Conservation (phyloP, 2,329 filamentous ascomycete genomes). For the Onygenales sp. region DNA sequence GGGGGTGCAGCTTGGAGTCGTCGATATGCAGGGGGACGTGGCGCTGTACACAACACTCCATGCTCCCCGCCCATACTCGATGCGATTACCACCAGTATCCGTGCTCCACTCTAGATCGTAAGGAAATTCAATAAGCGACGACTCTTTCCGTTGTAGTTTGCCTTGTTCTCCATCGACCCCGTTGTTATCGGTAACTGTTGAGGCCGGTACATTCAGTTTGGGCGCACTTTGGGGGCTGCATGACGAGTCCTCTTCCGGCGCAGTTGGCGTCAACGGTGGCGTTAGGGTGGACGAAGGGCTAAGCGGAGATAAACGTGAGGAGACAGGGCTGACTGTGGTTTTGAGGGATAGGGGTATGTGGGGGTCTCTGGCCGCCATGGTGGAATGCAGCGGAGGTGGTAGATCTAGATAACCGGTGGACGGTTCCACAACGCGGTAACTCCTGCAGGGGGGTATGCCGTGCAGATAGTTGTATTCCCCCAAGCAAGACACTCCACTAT, state of each 20-base stretch:
- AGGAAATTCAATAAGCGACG: constrained; percentile 20
- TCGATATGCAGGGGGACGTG: constrained; percentile 16
- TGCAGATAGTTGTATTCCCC: too few species aligned
- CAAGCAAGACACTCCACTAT: too few species aligned
- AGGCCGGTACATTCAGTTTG: neutral
- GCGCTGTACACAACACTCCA: constrained; percentile 42
- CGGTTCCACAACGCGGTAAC: too few species aligned
- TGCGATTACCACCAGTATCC: constrained; percentile 18
- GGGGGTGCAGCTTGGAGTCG: constrained; percentile 18
- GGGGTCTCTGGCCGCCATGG: constrained; percentile 4
- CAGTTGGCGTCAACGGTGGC: constrained; percentile 27
- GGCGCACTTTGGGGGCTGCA: constrained; percentile 5
- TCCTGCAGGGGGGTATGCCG: too few species aligned
- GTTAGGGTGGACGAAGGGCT: constrained; percentile 16
- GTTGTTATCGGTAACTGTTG: neutral
- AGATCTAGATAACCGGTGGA: neutral
- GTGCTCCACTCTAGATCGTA: constrained; percentile 24
- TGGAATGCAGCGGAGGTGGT: neutral
- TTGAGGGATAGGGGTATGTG: constrained; percentile 8
- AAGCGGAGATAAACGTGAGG: constrained; percentile 3
- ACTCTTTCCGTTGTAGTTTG: neutral
- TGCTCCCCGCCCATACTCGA: constrained; percentile 36
- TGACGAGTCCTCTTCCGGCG: constrained; percentile 11
- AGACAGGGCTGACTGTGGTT: constrained; percentile 6
- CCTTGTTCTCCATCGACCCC: neutral